Evolutionary conservation across 495 filamentous ascomycete species (phyloP).

Genomic region (Hyaloscypha hepaticicola): DNA sequence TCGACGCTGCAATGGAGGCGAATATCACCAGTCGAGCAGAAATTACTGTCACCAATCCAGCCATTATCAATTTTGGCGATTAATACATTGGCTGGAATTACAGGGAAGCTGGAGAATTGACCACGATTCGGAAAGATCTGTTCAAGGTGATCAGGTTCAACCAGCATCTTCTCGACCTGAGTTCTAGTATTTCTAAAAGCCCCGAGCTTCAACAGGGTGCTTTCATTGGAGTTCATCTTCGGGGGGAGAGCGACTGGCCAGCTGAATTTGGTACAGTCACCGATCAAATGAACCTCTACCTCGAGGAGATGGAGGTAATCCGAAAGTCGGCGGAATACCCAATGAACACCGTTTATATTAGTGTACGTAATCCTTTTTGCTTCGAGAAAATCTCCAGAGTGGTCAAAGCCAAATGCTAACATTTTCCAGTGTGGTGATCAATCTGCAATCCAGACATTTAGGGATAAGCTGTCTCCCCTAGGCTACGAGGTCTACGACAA

Average conservation of each 20-base stretch:
- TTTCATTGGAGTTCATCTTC: conserved; percentile 17
- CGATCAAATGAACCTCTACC: conserved; percentile 11
- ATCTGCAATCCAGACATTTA: too few species aligned
- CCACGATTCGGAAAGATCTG: conserved; percentile 12
- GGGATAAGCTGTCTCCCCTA: too few species aligned
- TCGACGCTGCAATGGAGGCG: background rate
- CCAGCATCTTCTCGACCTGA: background rate
- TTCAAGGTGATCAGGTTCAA: conserved; percentile 16
- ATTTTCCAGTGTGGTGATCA: too few species aligned
- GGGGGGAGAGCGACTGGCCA: conserved; percentile 20
- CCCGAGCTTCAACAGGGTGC: background rate
- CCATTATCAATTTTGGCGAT: conserved; percentile 10
- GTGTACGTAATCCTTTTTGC: too few species aligned
- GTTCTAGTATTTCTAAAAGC: background rate
- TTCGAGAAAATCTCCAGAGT: too few species aligned
- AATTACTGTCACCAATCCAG: background rate
- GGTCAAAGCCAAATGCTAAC: too few species aligned
- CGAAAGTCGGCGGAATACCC: background rate
- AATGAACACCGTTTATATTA: conserved; percentile 11
- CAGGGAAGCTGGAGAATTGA: background rate
- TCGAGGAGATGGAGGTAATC: conserved; percentile 1
- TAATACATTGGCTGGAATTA: conserved; percentile 17
- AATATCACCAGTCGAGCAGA: too few species aligned
- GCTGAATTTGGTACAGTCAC: background rate
- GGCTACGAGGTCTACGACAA: too few species aligned